A percentile compares a stretch with the other conserved stretches of the same genome.
phyloP scores from a whole-genome alignment of 371 early-diverging fungal genomes.

The Lichtheimia corymbifera region DNA sequence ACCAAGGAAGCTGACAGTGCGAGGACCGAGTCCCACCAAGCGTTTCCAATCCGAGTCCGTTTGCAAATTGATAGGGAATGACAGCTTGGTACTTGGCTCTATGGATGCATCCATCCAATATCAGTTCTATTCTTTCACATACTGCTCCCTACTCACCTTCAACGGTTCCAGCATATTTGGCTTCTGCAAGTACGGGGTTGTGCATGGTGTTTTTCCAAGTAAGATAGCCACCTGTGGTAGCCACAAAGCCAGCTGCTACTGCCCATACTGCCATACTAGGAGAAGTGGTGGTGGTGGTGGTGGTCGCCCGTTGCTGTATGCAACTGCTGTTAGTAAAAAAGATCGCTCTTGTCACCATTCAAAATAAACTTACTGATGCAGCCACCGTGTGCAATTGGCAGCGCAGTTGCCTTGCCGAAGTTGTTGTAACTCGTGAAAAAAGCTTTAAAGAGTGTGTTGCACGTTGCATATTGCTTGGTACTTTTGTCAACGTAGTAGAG shows the following conservation, averaged over 20 bases:
- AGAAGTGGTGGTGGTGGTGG: too few relatives aligned
- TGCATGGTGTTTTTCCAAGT: constrained; percentile 1
- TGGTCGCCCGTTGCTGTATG: too few relatives aligned
- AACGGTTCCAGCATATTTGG: constrained; percentile 33
- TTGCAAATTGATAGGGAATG: constrained; percentile 39
- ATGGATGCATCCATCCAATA: background rate
- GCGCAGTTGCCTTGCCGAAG: too few relatives aligned
- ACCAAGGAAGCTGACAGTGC: constrained; percentile 69
- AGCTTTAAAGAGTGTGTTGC: too few relatives aligned
- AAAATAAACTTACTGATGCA: too few relatives aligned
- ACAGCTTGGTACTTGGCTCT: constrained; percentile 39
- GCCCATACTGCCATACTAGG: constrained; percentile 1
- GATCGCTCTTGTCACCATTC: too few relatives aligned
- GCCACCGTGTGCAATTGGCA: too few relatives aligned
- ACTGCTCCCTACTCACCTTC: constrained; percentile 25
- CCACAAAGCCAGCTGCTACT: background rate
- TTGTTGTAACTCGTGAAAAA: too few relatives aligned
- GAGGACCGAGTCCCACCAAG: constrained; percentile 67
- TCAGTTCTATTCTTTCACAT: background rate
- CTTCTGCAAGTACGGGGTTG: constrained; percentile 22
- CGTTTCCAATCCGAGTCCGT: constrained; percentile 40
- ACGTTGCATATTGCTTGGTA: too few relatives aligned
- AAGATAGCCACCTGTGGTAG: constrained; percentile 1
- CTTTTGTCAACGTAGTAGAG: too few relatives aligned
- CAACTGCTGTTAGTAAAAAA: too few relatives aligned